Conservation (phyloP, 768 basidiomycete genomes). For the Tricholoma saponaceum region DNA sequence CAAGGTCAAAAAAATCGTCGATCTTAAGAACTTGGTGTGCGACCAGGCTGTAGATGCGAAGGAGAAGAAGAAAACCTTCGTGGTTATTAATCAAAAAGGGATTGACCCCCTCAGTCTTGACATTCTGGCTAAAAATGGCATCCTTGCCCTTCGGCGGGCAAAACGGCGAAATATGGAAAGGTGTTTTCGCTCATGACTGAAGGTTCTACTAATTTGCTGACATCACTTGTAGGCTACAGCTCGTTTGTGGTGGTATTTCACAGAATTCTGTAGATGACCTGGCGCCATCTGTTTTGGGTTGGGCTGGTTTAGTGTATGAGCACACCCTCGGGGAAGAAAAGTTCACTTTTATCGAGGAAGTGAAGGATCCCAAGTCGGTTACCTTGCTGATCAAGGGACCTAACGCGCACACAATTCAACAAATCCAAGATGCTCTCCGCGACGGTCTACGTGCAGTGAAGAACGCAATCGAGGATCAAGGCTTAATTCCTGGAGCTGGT, state of each 20-base stretch:
- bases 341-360: constrained; percentile 96
- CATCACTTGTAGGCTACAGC: constrained; percentile 61
- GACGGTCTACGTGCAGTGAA: constrained; percentile 96
- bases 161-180: constrained; percentile 99
- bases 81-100: constrained; percentile 97
- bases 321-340: constrained; percentile 99
- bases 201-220: constrained; percentile 1
- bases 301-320: constrained; percentile 98
- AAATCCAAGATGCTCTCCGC: constrained; percentile 96
- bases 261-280: constrained; percentile 99
- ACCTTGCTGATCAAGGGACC: constrained; percentile 98
- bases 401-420: constrained; percentile 92
- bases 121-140: constrained; percentile 94
- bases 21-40: constrained; percentile 94
- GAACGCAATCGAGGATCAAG: constrained; percentile 90
- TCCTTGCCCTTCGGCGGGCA: constrained; percentile 88
- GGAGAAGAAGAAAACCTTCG: constrained; percentile 83
- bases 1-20: constrained; percentile 93
- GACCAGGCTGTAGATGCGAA: constrained; percentile 85
- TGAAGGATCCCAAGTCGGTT: constrained; percentile 91
- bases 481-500: constrained; percentile 92
- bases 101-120: constrained; percentile 97
- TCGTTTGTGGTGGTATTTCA: constrained; percentile 90
- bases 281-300: constrained; percentile 85
- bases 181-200: constrained; percentile 36